Evolutionary conservation across 2,329 filamentous ascomycete species (phyloP), one percentile per base, ranked within the genome.

Genomic region (Colletotrichum endophyticum): DNA sequence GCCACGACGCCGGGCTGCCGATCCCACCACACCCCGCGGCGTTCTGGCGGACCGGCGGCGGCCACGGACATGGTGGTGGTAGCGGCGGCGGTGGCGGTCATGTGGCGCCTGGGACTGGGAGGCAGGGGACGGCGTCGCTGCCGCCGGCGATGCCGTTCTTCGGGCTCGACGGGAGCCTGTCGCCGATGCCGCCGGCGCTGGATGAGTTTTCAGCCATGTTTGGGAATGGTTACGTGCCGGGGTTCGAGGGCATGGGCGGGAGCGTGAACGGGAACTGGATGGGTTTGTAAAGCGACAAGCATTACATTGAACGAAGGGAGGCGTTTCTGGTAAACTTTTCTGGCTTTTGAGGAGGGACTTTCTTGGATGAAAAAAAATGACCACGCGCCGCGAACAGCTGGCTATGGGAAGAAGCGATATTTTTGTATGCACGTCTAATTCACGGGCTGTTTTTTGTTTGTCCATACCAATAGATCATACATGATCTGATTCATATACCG

Each of bases 131-230:
- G 32, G 79, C 80, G 77, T 80, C 82, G 25, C 79, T 82, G 61
- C 78, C 82, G 15, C 78, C 79, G 19, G 77, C 78, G 36, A 83
- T 83, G 72, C 83, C 84, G 0, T 85, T 85, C 57, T 84, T 85
- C 66, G 83, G 84, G 0, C 84, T 85, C 68, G 84, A 86, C 63
- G 78, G 83, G 49, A 84, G 80, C 56, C 84, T 86, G 66, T 84
- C 83, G 5, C 84, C 84, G 7, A 84, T 86, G 63, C 84, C 84
- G n/a, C 84, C 85, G 69, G 84, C 81, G 5, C 78, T 85, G 77
- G 84, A 85, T 73, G 83, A 86, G 69, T 85, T 85, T 73, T 76
- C 75, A 5, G 63, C 73, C 15, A 69, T 77, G 75, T 72, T 77
- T n/a, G 75, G 64, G 19, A 76, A 77, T 16, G 75, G 75, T 2